Base-by-base conservation (phyloP, 345 rosid species). In the Lumnitzera racemosa region DNA sequence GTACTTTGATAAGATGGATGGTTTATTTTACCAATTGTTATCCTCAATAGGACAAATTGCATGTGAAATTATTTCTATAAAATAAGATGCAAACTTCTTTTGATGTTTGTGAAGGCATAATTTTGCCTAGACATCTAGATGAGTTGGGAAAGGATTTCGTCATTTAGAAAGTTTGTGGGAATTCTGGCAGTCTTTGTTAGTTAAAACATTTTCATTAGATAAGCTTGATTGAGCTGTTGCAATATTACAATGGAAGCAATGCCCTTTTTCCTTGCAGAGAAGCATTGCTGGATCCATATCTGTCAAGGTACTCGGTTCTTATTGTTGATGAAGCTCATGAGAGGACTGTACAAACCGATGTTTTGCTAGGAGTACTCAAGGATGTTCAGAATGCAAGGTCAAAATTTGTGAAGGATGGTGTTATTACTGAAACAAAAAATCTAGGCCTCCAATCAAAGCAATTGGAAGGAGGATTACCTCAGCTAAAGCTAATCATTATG, bases 311-410 rank as follows among this genome's bases (percentile, higher is more conserved):
- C 65, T 85, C 97, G 0, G 89, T 84, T 47, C 82, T 92, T 46
- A 75, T 89, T 64, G 82, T 89, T 27, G 98, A 92, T 77, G 97
- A 89, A 81, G 98, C 96, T 59, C 98, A 92, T 60, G 96, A 92
- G 70, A 89, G 98, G 79, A 85, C 91, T 67, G 84, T 92, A 61
- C 90, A 85, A 67, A 92, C 97, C 13, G 98, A 92, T 78, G 96
- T 92, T 20, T 73, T 92, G 65, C 69, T 92, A 64, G 97, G 88
- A 63, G 78, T 89, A 80, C 87, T 92, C 62, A 92, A 92, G 68
- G 82, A 73, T 61, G 83, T 92, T 46, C 96, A 74, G 55, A 71
- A 61, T 57, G 82, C 72, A 52, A 79, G 98, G 72, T 77, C 74
- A 56, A 78, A 81, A 62, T 63, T 79, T 72, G 59, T 54, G 53